These are phyloP conservation scores for Komagataea norvegica DNA, from an alignment of 1,139 yeast species.

Conservation along the genomic window DNA sequence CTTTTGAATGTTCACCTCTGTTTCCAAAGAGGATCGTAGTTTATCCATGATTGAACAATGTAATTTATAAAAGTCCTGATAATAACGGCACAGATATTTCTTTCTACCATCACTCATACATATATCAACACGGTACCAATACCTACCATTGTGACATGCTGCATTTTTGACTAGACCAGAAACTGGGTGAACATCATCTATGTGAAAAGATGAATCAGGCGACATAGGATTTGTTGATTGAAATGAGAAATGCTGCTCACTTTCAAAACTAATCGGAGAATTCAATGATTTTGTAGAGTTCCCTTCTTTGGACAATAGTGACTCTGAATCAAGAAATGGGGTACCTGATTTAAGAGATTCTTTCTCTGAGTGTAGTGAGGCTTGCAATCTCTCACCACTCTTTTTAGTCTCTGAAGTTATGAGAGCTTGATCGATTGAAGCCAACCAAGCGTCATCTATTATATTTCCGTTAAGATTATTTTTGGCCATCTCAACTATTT, in stretches of 20 bases:
- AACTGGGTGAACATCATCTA: conserved; percentile 19
- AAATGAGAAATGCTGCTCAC: conserved; percentile 12
- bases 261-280: conserved; percentile 7
- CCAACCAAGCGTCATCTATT: conserved; percentile 29
- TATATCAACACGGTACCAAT: conserved; percentile 54
- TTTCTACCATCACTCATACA: conserved; percentile 40
- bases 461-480: conserved; percentile 31
- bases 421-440: conserved; percentile 2
- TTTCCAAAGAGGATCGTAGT: conserved; percentile 10
- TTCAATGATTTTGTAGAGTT: conserved; percentile 3
- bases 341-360: no score
- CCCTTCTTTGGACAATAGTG: neutral
- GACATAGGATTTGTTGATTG: conserved; percentile 8
- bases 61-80: conserved; percentile 56
- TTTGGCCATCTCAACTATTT: conserved; percentile 40
- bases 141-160: conserved; percentile 50
- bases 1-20: conserved; percentile 8
- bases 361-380: no score
- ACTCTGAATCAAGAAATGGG: no score
- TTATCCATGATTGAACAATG: conserved; percentile 46
- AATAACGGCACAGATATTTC: conserved; percentile 50
- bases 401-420: no score
- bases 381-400: no score
- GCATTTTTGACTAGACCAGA: conserved; percentile 58
- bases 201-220: conserved; percentile 2